phyloP scores from a whole-genome alignment of 495 filamentous ascomycete genomes.

The Neurospora sublineolata region DNA sequence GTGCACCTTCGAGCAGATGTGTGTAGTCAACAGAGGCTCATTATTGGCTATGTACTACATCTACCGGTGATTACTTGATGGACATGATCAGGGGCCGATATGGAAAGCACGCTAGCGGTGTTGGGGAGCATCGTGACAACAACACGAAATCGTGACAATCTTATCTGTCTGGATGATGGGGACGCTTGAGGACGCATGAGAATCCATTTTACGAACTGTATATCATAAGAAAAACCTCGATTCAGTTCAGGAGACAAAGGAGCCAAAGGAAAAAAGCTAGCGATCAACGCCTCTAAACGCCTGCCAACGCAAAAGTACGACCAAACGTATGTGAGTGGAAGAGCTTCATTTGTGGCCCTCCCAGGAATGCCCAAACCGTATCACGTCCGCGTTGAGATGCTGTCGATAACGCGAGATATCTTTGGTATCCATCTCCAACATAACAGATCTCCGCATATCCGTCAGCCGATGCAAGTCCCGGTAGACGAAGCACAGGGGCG shows the following conservation, averaged over 20 bases:
- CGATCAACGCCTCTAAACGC: neutral
- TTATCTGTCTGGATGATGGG: neutral
- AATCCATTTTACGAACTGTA: neutral
- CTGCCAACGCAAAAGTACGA: neutral
- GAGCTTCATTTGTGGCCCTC: neutral
- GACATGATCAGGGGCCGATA: neutral
- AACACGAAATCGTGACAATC: neutral
- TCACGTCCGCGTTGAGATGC: neutral
- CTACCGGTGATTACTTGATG: neutral
- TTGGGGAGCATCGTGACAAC: neutral
- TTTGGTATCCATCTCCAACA: neutral
- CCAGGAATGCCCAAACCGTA: neutral
- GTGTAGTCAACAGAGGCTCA: neutral
- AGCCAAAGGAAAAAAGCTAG: neutral
- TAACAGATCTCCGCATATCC: neutral
- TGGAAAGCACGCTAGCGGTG: neutral
- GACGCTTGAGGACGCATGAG: neutral
- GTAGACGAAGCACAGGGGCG: neutral
- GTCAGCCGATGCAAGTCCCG: neutral
- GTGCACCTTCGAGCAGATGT: neutral
- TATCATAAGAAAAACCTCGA: neutral
- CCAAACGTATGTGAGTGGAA: neutral
- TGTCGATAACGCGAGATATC: neutral
- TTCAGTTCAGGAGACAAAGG: neutral
- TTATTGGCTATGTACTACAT: neutral